A percentile compares a stretch with the other conserved stretches of the same genome.
These are phyloP conservation scores for Pseudomicrostroma phylloplanum DNA, from an alignment of 1,284 basidiomycete species.

Conservation along the genomic window DNA sequence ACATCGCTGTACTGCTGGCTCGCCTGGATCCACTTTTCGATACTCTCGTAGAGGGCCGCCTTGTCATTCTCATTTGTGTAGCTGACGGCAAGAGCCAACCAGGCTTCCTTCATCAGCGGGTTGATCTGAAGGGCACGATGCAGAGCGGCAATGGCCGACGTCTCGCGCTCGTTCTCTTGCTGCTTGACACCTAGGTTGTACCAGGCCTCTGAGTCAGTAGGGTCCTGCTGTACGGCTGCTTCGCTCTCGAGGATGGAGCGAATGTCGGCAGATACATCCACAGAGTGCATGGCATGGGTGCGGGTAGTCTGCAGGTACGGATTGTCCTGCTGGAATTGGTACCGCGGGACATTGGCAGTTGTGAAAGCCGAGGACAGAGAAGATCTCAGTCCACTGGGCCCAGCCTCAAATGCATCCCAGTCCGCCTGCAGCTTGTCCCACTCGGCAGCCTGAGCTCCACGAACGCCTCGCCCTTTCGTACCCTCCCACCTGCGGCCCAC, in stretches of 20 bases:
- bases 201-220: conserved; percentile 71
- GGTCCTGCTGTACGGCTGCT: conserved; percentile 75
- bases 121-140: conserved; percentile 74
- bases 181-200: conserved; percentile 90
- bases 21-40: conserved; percentile 68
- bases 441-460: conserved; percentile 51
- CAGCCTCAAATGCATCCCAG: conserved; percentile 61
- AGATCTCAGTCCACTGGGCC: conserved; percentile 17
- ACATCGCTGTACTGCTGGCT: conserved; percentile 55
- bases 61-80: conserved; percentile 85
- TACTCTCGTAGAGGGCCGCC: conserved; percentile 64
- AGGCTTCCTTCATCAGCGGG: conserved; percentile 59
- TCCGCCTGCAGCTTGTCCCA: conserved; percentile 69
- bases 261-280: conserved; percentile 18
- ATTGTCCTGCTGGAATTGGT: conserved; percentile 43
- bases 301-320: conserved; percentile 38
- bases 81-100: conserved; percentile 85
- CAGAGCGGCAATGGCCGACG: conserved; percentile 80
- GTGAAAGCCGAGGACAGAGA: not conserved
- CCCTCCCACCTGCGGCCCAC: conserved; percentile 45
- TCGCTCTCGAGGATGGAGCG: conserved; percentile 67
- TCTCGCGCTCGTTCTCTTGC: conserved; percentile 94
- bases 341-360: conserved; percentile 23
- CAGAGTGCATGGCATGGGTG: conserved; percentile 19
- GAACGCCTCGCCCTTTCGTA: conserved; percentile 28